Evolutionary conservation across 2,329 filamentous ascomycete genomes (phyloP), one percentile per base, ranked within the genome.

Genomic region (Neodidymelliopsis sp.): DNA sequence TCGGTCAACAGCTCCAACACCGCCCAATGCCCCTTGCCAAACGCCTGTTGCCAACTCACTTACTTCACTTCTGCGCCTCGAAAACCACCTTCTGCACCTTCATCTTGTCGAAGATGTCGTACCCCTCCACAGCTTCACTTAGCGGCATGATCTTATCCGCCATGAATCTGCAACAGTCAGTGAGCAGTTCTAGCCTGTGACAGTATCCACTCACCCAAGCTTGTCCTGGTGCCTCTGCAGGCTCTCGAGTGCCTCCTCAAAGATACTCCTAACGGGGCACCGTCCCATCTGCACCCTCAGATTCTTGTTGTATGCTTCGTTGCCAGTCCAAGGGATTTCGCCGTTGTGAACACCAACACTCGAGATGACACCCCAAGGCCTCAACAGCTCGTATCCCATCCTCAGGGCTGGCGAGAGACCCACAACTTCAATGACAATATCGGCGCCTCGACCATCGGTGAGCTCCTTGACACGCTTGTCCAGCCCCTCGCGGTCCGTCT

Each of bases 401-500:
- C 75, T 69, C 50, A 79, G 69, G 9, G 78, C 78, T 24, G 77
- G 74, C 28, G 74, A 74, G 40, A 79, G 66, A 5, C 78, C 79
- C 4, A 80, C 78, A 4, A 77, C 75, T 57, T 80, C 78, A 35
- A 96, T 85, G 2, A 94, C 85, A 13, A 90, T 85, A 74, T 97
- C 92, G 11, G 91, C 91, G 6, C 92, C 92, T 28, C 92, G 81
- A 6, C 91, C 91, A 12, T 88, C 80, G 0, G 90, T 94, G 36
- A 87, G 82, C 59, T 89, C 87, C 65, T 85, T 85, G 42, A 96
- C 85, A 42, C 87, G 82, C 59, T 81, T 79, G 45, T 85, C 75
- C 69, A 95, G 80, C 3, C 80, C 84, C 28, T 86, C 83, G 36
- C 80, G 80, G 52, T 90, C 83, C 2, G 77, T 84, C 65, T 81